These are phyloP conservation scores for Kalanchoe fedtschenkoi DNA, from an alignment of 164 flowering plant species.

Conservation along the genomic window DNA sequence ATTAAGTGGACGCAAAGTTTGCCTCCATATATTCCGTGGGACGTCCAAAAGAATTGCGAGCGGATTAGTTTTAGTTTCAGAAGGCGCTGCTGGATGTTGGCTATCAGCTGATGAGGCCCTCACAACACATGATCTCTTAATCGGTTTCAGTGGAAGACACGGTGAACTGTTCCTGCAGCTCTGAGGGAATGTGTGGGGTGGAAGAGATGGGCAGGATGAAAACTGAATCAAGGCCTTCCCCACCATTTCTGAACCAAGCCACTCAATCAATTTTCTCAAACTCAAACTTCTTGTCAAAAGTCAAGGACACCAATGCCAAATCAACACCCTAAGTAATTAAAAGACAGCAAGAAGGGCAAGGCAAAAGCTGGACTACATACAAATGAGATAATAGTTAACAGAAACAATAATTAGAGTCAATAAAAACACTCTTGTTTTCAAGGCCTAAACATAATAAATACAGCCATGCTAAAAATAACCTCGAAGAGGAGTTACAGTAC, in stretches of 20 bases:
- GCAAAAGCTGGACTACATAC: too few relatives aligned
- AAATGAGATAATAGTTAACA: too few relatives aligned
- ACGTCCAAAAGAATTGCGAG: constrained; percentile 43
- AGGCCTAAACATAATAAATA: too few relatives aligned
- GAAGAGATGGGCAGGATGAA: constrained; percentile 20
- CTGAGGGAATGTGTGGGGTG: constrained; percentile 12
- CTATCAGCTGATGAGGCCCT: constrained; percentile 38
- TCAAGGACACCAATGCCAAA: too few relatives aligned
- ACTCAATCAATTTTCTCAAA: too few relatives aligned
- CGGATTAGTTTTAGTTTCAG: constrained; percentile 35
- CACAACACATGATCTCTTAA: constrained; percentile 14
- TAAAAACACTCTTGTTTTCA: too few relatives aligned
- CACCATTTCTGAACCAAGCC: constrained; percentile 14
- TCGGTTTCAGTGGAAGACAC: constrained; percentile 19
- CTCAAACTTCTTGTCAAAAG: too few relatives aligned
- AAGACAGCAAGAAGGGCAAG: too few relatives aligned
- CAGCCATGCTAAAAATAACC: too few relatives aligned
- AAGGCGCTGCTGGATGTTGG: constrained; percentile 23
- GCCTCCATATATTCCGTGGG: constrained; percentile 60
- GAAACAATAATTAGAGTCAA: too few relatives aligned
- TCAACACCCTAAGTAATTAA: too few relatives aligned
- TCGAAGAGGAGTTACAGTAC: too few relatives aligned
- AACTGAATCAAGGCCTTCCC: constrained; percentile 19
- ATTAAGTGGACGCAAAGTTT: constrained; percentile 62
- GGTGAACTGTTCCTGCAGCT: constrained; percentile 19